Percentiles rank a stretch among this genome's conserved stretches.
These are phyloP conservation scores for Echria macrotheca DNA, from an alignment of 495 filamentous ascomycete genomes.

Conservation along the genomic window DNA sequence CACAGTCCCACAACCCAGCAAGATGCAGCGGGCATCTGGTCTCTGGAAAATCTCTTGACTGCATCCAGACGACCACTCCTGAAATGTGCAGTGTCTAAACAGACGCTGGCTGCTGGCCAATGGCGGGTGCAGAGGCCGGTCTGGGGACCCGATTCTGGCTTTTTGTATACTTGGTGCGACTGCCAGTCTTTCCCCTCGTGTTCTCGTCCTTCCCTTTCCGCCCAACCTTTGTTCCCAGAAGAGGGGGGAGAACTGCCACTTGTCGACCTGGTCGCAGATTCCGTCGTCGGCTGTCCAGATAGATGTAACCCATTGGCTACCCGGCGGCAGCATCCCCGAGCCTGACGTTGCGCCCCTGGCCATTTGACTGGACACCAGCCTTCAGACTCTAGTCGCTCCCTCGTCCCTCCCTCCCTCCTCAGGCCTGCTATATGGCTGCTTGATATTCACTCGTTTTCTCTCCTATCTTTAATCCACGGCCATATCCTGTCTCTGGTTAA, in stretches of 20 bases:
- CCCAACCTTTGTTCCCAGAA: neutral
- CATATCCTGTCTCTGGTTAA: neutral
- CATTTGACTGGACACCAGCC: neutral
- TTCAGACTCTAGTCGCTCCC: slow-evolving; percentile 1
- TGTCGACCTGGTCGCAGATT: slow-evolving; percentile 11
- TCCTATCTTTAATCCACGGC: slow-evolving; percentile 14
- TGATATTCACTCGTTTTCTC: slow-evolving; percentile 14
- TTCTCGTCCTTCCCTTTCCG: slow-evolving; percentile 3
- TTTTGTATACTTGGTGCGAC: slow-evolving; percentile 7
- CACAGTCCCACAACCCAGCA: neutral
- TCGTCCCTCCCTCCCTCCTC: neutral
- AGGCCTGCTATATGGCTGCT: slow-evolving; percentile 9
- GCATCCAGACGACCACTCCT: slow-evolving; percentile 12
- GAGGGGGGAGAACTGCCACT: neutral
- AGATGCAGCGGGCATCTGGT: neutral
- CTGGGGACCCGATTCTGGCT: slow-evolving; percentile 2
- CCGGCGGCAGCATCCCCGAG: slow-evolving; percentile 5
- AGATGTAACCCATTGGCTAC: slow-evolving; percentile 9
- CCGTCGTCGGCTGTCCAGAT: slow-evolving; percentile 4
- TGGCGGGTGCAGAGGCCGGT: slow-evolving; percentile 10
- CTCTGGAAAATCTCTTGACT: neutral
- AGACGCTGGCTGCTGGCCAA: slow-evolving; percentile 22
- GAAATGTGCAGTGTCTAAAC: slow-evolving; percentile 24
- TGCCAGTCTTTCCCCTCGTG: slow-evolving; percentile 6
- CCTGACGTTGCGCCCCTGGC: slow-evolving; percentile 1